These are phyloP conservation scores for Senna siamea DNA, from an alignment of 306 rosid genomes.

Conservation along the genomic window DNA sequence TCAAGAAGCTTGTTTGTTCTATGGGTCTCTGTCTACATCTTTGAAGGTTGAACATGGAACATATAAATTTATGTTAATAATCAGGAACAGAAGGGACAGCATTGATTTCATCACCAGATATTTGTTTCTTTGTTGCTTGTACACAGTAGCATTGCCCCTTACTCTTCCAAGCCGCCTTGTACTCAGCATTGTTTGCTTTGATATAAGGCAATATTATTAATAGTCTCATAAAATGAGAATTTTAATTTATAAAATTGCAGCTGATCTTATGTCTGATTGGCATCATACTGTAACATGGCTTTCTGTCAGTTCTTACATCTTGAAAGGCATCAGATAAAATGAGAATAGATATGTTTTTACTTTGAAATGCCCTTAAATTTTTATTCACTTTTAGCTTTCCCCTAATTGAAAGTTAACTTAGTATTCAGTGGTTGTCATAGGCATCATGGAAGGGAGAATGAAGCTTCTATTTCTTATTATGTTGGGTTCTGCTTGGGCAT, in stretches of 20 bases:
- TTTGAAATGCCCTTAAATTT: too few relatives aligned
- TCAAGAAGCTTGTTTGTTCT: too few relatives aligned
- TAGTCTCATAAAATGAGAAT: neutral
- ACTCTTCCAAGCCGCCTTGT: too few relatives aligned
- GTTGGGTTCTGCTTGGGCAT: conserved; percentile 60
- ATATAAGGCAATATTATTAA: neutral
- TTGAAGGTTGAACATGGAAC: neutral
- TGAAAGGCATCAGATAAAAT: too few relatives aligned
- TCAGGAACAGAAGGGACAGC: too few relatives aligned
- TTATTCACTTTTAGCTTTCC: neutral
- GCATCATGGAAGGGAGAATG: conserved; percentile 59
- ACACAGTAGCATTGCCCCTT: too few relatives aligned
- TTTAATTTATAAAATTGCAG: neutral
- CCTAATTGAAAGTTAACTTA: conserved; percentile 21
- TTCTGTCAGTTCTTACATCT: too few relatives aligned
- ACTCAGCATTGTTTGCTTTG: too few relatives aligned
- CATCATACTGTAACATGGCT: too few relatives aligned
- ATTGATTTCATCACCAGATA: too few relatives aligned
- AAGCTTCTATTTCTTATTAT: conserved; percentile 58
- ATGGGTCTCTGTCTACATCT: neutral
- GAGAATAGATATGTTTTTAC: too few relatives aligned
- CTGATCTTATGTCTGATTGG: conserved; percentile 2
- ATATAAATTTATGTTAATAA: neutral
- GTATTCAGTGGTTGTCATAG: conserved; percentile 42
- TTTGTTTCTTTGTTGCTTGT: too few relatives aligned